These are phyloP conservation scores for Phytophthora cryptogea DNA, from an alignment of 352 stramenopile genomes.

Conservation along the genomic window DNA sequence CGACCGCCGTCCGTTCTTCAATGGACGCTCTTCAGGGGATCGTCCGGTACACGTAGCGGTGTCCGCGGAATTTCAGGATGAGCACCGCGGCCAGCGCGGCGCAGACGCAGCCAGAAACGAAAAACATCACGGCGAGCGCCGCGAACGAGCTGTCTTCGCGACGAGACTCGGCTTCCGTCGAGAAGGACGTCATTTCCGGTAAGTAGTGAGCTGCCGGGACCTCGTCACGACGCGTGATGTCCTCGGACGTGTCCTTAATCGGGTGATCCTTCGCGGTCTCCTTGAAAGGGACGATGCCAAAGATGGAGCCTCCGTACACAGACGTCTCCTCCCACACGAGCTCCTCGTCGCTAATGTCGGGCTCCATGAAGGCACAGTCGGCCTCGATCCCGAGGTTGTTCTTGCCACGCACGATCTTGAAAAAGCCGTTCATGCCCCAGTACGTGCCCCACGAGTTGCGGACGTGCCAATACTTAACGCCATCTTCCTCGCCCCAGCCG, in stretches of 20 bases:
- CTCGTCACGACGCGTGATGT: slow-evolving; percentile 67
- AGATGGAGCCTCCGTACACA: slow-evolving; percentile 77
- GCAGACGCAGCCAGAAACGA: slow-evolving; percentile 64
- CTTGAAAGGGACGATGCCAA: slow-evolving; percentile 77
- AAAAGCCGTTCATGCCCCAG: slow-evolving; percentile 97
- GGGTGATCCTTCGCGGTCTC: slow-evolving; percentile 79
- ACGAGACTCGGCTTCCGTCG: slow-evolving; percentile 6
- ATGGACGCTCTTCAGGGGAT: slow-evolving; percentile 38
- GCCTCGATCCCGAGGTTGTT: slow-evolving; percentile 94
- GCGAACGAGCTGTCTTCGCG: slow-evolving; percentile 28
- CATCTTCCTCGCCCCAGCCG: slow-evolving; percentile 93
- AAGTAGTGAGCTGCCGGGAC: slow-evolving; percentile 19
- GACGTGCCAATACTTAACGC: slow-evolving; percentile 96
- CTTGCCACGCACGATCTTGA: slow-evolving; percentile 92
- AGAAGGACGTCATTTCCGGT: slow-evolving; percentile 16
- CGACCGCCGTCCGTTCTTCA: background rate
- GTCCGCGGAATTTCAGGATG: slow-evolving; percentile 52
- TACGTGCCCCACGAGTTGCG: slow-evolving; percentile 95
- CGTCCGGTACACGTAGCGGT: slow-evolving; percentile 63
- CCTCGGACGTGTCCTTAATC: slow-evolving; percentile 88
- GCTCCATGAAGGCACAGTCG: slow-evolving; percentile 89
- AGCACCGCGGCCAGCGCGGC: slow-evolving; percentile 42
- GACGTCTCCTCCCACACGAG: slow-evolving; percentile 82
- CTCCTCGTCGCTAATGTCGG: slow-evolving; percentile 81
- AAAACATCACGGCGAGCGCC: slow-evolving; percentile 52